Conservation (phyloP, 2,329 filamentous ascomycete species). For the Simplicillium aogashimaense region DNA sequence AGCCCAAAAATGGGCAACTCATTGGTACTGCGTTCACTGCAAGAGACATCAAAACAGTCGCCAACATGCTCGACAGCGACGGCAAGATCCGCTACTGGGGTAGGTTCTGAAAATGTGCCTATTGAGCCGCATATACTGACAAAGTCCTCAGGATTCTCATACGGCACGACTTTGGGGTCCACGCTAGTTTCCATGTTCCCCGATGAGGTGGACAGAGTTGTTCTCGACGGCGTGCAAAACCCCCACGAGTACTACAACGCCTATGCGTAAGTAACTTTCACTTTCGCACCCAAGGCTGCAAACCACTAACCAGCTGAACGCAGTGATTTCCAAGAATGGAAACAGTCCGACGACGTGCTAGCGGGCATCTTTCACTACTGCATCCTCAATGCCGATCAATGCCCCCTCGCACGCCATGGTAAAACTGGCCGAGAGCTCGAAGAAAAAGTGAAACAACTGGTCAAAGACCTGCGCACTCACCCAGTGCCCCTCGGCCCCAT, state of each 20-base stretch:
- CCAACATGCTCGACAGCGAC: constrained; percentile 21
- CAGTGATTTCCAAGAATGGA: constrained; percentile 15
- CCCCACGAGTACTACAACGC: constrained; percentile 21
- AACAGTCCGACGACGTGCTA: constrained; percentile 17
- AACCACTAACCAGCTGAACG: not conserved
- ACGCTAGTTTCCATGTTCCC: constrained; percentile 31
- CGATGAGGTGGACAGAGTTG: constrained; percentile 24
- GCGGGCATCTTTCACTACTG: constrained; percentile 17
- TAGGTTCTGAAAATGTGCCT: constrained; percentile 4
- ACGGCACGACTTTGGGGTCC: constrained; percentile 27
- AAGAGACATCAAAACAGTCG: constrained; percentile 25
- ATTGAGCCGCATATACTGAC: not conserved
- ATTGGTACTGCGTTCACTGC: constrained; percentile 21
- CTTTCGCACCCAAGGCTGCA: not conserved
- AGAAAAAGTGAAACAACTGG: constrained; percentile 16
- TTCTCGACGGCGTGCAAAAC: constrained; percentile 26
- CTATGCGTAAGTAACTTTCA: constrained; percentile 4
- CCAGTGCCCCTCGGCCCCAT: constrained; percentile 13
- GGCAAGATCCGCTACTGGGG: constrained; percentile 21
- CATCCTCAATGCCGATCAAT: constrained; percentile 13
- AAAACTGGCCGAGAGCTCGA: constrained; percentile 23
- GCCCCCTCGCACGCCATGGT: constrained; percentile 17
- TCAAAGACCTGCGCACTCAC: constrained; percentile 16
- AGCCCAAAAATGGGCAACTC: constrained; percentile 12
- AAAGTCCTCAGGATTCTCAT: constrained; percentile 17